phyloP scores from a whole-genome alignment of 2,329 filamentous ascomycete species.

The Fusarium tricinctum region DNA sequence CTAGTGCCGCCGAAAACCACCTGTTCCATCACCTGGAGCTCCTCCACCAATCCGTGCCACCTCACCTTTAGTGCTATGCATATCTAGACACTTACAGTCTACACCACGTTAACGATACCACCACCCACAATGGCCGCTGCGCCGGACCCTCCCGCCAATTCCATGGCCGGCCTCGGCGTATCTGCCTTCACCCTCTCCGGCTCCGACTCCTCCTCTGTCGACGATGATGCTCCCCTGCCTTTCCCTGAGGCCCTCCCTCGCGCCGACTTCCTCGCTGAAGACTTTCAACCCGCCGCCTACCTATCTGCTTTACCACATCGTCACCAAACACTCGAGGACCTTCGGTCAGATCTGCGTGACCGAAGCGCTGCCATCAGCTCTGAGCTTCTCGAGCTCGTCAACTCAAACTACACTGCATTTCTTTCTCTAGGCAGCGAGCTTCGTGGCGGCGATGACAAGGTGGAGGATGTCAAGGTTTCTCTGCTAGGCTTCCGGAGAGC shows the following conservation, averaged over 20 bases:
- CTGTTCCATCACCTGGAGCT: slow-evolving; percentile 8
- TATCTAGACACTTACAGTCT: slow-evolving; percentile 29
- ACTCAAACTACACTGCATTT: slow-evolving; percentile 94
- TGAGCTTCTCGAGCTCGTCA: slow-evolving; percentile 94
- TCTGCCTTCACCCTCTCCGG: slow-evolving; percentile 59
- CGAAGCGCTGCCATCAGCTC: slow-evolving; percentile 83
- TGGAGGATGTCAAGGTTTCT: slow-evolving; percentile 90
- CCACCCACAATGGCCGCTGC: slow-evolving; percentile 37
- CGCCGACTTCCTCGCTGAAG: slow-evolving; percentile 80
- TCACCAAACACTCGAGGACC: slow-evolving; percentile 95
- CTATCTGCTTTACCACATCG: slow-evolving; percentile 85
- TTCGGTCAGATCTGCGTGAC: slow-evolving; percentile 86
- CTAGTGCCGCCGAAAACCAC: slow-evolving; percentile 28
- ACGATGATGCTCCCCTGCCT: slow-evolving; percentile 80
- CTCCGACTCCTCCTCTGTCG: slow-evolving; percentile 56
- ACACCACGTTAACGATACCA: slow-evolving; percentile 4
- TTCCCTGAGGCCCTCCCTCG: slow-evolving; percentile 90
- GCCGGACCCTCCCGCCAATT: slow-evolving; percentile 49
- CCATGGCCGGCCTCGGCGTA: slow-evolving; percentile 48
- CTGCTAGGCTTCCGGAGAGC: slow-evolving; percentile 88
- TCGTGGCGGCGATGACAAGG: slow-evolving; percentile 88
- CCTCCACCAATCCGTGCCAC: slow-evolving; percentile 43
- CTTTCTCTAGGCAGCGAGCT: slow-evolving; percentile 85
- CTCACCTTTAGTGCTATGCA: slow-evolving; percentile 34
- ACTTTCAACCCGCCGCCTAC: slow-evolving; percentile 86